Conservation (phyloP, 805 yeast species). For the Yamadazyma laniorum region DNA sequence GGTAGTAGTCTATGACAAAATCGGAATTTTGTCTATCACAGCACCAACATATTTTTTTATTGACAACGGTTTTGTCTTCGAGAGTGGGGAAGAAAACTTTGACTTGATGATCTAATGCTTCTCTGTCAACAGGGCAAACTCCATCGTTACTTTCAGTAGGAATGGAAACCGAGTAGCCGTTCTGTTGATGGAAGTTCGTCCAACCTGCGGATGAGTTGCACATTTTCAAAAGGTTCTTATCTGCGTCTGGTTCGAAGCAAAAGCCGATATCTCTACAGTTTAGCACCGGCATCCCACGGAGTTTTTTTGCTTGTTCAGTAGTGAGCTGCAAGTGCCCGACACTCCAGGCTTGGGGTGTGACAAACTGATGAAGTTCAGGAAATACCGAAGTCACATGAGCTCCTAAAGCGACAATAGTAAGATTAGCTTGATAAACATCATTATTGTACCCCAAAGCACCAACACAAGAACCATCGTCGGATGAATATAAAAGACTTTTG, state of each 20-base stretch:
- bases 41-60: conserved; percentile 28
- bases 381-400: conserved; percentile 13
- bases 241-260: conserved; percentile 15
- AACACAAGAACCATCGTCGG: conserved; percentile 2
- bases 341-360: conserved; percentile 15
- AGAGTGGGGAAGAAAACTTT: conserved; percentile 12
- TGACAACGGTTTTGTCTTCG: conserved; percentile 7
- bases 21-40: conserved; percentile 33
- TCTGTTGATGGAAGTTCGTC: conserved; percentile 2
- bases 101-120: conserved; percentile 9
- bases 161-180: conserved; percentile 5
- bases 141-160: conserved; percentile 15
- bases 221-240: conserved; percentile 13
- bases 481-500: conserved; percentile 4
- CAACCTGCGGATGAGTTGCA: conserved; percentile 15
- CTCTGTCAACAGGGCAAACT: conserved; percentile 9
- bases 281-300: conserved; percentile 13
- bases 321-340: conserved; percentile 13
- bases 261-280: conserved; percentile 15
- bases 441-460: conserved; percentile 8
- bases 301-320: conserved; percentile 9
- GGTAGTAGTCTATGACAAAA: conserved; percentile 32
- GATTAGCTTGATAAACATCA: conserved; percentile 9
- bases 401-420: conserved; percentile 13
- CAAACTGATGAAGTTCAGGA: conserved; percentile 9